Percentiles rank a stretch among this genome's conserved stretches.
These are phyloP conservation scores for Phyllosticta citribraziliensis DNA, from an alignment of 2,329 filamentous ascomycete genomes.

Conservation along the genomic window DNA sequence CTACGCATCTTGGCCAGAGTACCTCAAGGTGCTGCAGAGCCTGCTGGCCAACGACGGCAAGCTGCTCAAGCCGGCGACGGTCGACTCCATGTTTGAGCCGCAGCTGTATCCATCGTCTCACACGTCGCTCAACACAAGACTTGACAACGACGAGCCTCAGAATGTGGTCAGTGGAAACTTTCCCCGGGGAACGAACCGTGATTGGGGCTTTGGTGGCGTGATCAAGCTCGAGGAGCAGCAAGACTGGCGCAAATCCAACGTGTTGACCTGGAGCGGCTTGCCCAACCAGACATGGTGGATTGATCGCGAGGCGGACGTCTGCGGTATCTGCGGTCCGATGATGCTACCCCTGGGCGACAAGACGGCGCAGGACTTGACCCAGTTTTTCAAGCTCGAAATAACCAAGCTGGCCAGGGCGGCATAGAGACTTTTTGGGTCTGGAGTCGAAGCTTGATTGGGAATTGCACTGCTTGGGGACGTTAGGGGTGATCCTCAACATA, in stretches of 20 bases:
- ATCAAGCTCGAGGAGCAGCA: constrained; percentile 16
- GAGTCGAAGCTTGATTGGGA: too few species aligned
- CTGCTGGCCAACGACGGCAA: constrained; percentile 21
- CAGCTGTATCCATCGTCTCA: constrained; percentile 15
- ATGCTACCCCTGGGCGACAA: constrained; percentile 22
- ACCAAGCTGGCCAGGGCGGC: background rate
- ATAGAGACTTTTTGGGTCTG: background rate
- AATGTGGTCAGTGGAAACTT: constrained; percentile 21
- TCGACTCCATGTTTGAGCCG: constrained; percentile 23
- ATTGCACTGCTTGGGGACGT: too few species aligned
- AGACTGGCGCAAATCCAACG: constrained; percentile 18
- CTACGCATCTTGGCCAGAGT: constrained; percentile 15
- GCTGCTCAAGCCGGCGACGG: constrained; percentile 18
- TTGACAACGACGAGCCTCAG: background rate
- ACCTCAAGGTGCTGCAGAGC: constrained; percentile 22
- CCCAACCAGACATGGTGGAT: constrained; percentile 27
- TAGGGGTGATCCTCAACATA: too few species aligned
- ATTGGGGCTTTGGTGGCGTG: constrained; percentile 25
- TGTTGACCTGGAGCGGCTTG: constrained; percentile 24
- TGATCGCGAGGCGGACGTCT: constrained; percentile 23
- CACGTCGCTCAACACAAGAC: constrained; percentile 9
- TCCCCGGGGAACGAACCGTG: constrained; percentile 13
- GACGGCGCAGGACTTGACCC: background rate
- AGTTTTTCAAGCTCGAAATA: constrained; percentile 1
- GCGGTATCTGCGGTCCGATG: constrained; percentile 22